These are phyloP conservation scores for Stereum hirsutum DNA, from an alignment of 1,284 basidiomycete species.

Conservation along the genomic window DNA sequence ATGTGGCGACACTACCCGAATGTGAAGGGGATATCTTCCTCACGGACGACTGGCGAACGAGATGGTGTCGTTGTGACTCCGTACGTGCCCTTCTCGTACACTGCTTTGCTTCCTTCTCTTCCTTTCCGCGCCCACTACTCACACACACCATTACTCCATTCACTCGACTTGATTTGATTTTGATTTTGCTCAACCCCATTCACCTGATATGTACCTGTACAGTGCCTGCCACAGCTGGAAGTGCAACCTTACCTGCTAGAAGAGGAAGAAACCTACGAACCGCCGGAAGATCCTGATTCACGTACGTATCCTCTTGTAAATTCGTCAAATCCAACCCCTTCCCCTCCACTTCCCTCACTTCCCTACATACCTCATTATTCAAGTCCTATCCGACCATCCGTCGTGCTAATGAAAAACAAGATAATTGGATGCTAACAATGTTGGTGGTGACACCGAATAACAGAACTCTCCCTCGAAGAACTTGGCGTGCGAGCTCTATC, in stretches of 20 bases:
- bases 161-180: background rate
- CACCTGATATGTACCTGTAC: slow-evolving; percentile 5
- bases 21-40: slow-evolving; percentile 67
- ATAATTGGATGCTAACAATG: background rate
- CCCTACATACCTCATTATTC: no score
- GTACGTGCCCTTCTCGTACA: slow-evolving; percentile 33
- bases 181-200: background rate
- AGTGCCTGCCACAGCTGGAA: slow-evolving; percentile 51
- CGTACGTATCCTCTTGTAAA: slow-evolving; percentile 35
- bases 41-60: slow-evolving; percentile 55
- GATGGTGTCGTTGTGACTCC: slow-evolving; percentile 63
- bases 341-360: no score
- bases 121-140: slow-evolving; percentile 5
- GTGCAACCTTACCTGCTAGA: slow-evolving; percentile 51
- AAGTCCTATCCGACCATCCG: no score
- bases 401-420: no score
- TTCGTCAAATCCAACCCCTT: no score
- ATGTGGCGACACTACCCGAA: slow-evolving; percentile 7
- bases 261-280: slow-evolving; percentile 75
- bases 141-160: background rate
- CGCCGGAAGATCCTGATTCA: slow-evolving; percentile 74
- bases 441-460: background rate
- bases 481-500: slow-evolving; percentile 69
- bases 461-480: slow-evolving; percentile 68
- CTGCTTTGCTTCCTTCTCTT: slow-evolving; percentile 1